phyloP scores from a whole-genome alignment of 768 basidiomycete species.

The Hemileccinum rubropunctum region DNA sequence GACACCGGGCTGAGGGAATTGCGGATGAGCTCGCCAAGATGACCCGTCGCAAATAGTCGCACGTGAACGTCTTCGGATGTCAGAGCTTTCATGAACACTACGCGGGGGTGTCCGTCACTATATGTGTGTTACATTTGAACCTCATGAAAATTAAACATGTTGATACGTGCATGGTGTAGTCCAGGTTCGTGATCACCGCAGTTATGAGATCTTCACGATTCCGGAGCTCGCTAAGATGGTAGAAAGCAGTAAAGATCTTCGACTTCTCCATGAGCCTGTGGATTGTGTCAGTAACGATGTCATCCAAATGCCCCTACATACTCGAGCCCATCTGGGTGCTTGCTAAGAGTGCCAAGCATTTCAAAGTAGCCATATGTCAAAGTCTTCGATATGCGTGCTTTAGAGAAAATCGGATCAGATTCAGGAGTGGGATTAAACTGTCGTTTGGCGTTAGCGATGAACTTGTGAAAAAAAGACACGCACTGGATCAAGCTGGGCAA shows the following conservation, averaged over 20 bases:
- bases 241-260: conserved; percentile 93
- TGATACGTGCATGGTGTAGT: conserved; percentile 77
- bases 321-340: conserved; percentile 87
- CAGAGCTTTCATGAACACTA: conserved; percentile 90
- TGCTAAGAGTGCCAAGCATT: conserved; percentile 91
- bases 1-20: conserved; percentile 60
- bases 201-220: conserved; percentile 91
- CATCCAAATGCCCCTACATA: conserved; percentile 37
- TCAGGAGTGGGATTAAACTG: conserved; percentile 73
- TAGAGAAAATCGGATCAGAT: conserved; percentile 82
- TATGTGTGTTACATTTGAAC: conserved; percentile 3
- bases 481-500: conserved; percentile 92
- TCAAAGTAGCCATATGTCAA: conserved; percentile 92
- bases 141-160: neutral
- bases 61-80: conserved; percentile 93
- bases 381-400: conserved; percentile 74
- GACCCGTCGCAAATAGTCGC: conserved; percentile 83
- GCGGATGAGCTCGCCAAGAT: conserved; percentile 79
- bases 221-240: conserved; percentile 87
- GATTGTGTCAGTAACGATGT: conserved; percentile 1
- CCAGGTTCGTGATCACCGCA: conserved; percentile 85
- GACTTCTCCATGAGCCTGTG: conserved; percentile 83
- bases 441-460: neutral
- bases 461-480: conserved; percentile 20
- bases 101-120: conserved; percentile 92